phyloP scores from a whole-genome alignment of 805 yeast species.

The Teunomyces tritomae region DNA sequence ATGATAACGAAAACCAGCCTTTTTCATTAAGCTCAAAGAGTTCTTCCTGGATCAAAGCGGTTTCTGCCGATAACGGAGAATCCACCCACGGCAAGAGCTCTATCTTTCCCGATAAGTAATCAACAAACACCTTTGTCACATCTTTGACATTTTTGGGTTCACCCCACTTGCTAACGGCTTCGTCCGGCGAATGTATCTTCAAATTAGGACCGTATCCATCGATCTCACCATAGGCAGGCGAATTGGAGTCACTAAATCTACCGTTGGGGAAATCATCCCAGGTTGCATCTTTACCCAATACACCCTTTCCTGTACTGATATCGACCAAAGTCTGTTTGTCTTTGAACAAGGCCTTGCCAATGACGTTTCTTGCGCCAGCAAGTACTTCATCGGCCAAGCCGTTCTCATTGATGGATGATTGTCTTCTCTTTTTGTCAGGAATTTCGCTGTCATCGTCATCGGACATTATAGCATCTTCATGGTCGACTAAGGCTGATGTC shows the following conservation, averaged over 20 bases:
- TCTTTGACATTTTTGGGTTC: slow-evolving; percentile 60
- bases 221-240: slow-evolving; percentile 97
- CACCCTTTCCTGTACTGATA: slow-evolving; percentile 81
- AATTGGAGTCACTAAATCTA: slow-evolving; percentile 89
- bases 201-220: slow-evolving; percentile 95
- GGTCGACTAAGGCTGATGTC: slow-evolving; percentile 17
- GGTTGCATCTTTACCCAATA: slow-evolving; percentile 82
- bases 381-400: slow-evolving; percentile 23
- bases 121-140: slow-evolving; percentile 62
- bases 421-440: slow-evolving; percentile 32
- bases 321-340: slow-evolving; percentile 61
- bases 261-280: slow-evolving; percentile 99
- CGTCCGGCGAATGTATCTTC: slow-evolving; percentile 61
- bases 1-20: slow-evolving; percentile 84
- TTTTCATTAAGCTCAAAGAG: slow-evolving; percentile 71
- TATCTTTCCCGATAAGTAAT: slow-evolving; percentile 71
- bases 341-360: slow-evolving; percentile 20
- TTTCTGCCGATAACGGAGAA: slow-evolving; percentile 79
- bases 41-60: slow-evolving; percentile 89
- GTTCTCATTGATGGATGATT: slow-evolving; percentile 42
- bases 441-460: slow-evolving; percentile 33
- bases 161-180: slow-evolving; percentile 79
- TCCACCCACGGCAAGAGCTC: slow-evolving; percentile 92
- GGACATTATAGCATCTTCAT: slow-evolving; percentile 39
- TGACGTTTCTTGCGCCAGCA: slow-evolving; percentile 19